Percentiles rank a stretch among this genome's conserved stretches.
These are phyloP conservation scores for Talaromyces amestolkiae DNA, from an alignment of 2,329 filamentous ascomycete genomes.

Conservation along the genomic window DNA sequence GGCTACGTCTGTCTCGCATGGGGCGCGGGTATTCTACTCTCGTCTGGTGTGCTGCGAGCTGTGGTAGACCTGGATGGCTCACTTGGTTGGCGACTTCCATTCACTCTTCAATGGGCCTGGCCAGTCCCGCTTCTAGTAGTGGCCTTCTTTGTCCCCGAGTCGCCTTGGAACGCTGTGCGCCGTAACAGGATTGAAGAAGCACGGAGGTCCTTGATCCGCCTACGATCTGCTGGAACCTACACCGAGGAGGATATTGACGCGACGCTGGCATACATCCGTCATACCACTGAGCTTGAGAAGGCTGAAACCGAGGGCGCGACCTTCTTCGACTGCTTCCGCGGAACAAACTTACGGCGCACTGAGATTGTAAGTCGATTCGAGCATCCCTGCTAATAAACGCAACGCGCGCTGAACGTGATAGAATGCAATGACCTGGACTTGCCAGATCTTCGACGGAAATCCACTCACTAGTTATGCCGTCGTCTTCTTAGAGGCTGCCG, in stretches of 20 bases:
- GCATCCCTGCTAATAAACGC: too few species aligned
- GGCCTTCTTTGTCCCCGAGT: slow-evolving; percentile 28
- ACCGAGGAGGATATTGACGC: slow-evolving; percentile 55
- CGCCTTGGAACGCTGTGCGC: slow-evolving; percentile 14
- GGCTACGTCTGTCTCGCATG: slow-evolving; percentile 48
- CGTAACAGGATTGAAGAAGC: slow-evolving; percentile 5
- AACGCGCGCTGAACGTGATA: too few species aligned
- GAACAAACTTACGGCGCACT: slow-evolving; percentile 72
- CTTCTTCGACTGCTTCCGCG: slow-evolving; percentile 81
- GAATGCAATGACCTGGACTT: too few species aligned
- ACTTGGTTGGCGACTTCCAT: slow-evolving; percentile 53
- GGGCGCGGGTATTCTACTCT: slow-evolving; percentile 32
- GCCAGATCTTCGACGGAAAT: too few species aligned
- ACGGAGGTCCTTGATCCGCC: slow-evolving; percentile 7
- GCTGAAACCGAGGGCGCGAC: slow-evolving; percentile 69
- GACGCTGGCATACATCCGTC: slow-evolving; percentile 86
- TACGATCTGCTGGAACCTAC: neutral
- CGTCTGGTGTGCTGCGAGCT: slow-evolving; percentile 37
- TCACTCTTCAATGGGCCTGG: slow-evolving; percentile 55
- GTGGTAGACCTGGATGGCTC: slow-evolving; percentile 45
- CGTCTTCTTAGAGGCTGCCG: too few species aligned
- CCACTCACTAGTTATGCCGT: too few species aligned
- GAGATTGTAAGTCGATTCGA: too few species aligned
- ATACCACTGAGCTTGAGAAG: slow-evolving; percentile 78
- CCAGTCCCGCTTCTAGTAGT: slow-evolving; percentile 48